phyloP scores from a whole-genome alignment of 306 rosid species.

The Alnus glutinosa region DNA sequence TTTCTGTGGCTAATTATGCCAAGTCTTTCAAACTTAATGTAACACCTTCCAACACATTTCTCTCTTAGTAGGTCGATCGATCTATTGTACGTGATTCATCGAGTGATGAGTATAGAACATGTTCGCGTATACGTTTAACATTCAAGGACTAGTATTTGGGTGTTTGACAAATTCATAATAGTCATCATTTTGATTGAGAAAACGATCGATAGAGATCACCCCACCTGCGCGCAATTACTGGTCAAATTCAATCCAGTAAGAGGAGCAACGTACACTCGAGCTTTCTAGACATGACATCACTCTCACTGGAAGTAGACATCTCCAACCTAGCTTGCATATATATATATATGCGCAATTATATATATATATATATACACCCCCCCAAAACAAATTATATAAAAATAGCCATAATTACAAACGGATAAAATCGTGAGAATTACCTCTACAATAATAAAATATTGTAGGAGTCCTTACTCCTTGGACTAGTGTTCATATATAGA shows the following conservation, averaged over 20 bases:
- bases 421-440: not conserved
- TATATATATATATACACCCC: no score
- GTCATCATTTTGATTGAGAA: not conserved
- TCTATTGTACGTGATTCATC: no score
- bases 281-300: slow-evolving; percentile 3
- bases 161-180: not conserved
- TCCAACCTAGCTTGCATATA: slow-evolving; percentile 1
- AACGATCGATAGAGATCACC: not conserved
- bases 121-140: not conserved
- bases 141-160: not conserved
- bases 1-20: no score
- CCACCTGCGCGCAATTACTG: no score
- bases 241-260: not conserved
- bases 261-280: not conserved
- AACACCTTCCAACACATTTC: no score
- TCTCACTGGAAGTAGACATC: not conserved
- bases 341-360: not conserved
- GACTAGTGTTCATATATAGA: not conserved
- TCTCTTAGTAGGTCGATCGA: no score
- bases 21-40: no score
- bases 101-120: no score
- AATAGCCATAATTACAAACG: not conserved
- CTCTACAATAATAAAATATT: no score
- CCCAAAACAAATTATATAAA: not conserved
- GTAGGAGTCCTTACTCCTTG: not conserved